Base-by-base conservation (phyloP, 805 yeast genomes). In the Candida multigemmis region DNA sequence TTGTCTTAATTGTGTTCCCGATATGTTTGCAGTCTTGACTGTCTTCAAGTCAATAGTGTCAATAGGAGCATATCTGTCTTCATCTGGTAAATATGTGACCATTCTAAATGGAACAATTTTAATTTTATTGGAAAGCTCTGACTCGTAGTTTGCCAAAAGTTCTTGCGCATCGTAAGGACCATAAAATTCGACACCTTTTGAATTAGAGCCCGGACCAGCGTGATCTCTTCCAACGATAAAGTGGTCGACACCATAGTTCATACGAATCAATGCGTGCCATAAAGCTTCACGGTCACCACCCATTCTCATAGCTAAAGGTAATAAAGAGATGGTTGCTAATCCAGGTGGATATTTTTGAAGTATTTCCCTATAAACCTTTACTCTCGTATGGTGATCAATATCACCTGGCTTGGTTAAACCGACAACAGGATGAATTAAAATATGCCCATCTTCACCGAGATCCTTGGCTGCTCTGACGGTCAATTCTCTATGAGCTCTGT, bases 221-320 rank as follows among this genome's bases (percentile, higher is more conserved):
- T 87, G 97, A 57, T 87, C 96, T 67, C 97, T 80, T 35, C 97
- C 97, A 25, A 87, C 96, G 48, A 87, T 87, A 65, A 89, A 89
- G 55, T 89, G 96, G 28, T 95, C 81, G 30, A 94, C 95, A 50
- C 97, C 97, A 51, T 78, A 86, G 63, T 87, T 87, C 67, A 85
- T 84, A 60, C 97, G 81, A 53, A 87, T 87, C 46, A 89, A 79
- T 11, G 96, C 95, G 53, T 87, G 97, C 96, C 96, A 89, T 23
- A 87, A 82, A 13, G 97, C 97, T 62, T 87, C 97, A 54, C 94
- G 76, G 56, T 89, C 96, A 56, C 97, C 97, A 31, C 91, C 96
- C 97, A 87, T 87, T 69, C 97, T 78, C 97, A 87, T 87, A 21
- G 97, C 97, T 48, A 87, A 67, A 8, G 97, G 97, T 43, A 87